phyloP scores from a whole-genome alignment of 441 rosid species.

The Gossypium lobatum region DNA sequence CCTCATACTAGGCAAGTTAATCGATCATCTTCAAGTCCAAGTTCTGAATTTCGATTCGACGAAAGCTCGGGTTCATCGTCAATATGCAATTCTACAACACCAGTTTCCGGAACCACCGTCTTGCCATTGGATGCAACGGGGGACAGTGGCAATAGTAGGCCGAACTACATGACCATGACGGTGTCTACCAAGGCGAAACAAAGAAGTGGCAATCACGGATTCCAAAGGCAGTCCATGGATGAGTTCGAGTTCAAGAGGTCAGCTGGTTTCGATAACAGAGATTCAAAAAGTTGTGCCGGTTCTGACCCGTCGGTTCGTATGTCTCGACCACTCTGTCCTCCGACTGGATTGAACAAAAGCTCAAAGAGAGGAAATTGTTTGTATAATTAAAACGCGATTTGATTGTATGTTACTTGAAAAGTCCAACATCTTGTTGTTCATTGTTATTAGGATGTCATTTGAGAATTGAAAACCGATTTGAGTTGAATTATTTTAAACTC shows the following conservation, averaged over 20 bases:
- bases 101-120: constrained; percentile 47
- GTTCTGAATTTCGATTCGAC: constrained; percentile 58
- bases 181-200: constrained; percentile 83
- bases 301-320: constrained; percentile 45
- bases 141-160: constrained; percentile 46
- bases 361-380: constrained; percentile 23
- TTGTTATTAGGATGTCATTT: background rate
- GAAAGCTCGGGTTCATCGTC: constrained; percentile 78
- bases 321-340: constrained; percentile 47
- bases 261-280: constrained; percentile 37
- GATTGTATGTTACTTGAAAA: background rate
- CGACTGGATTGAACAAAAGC: constrained; percentile 43
- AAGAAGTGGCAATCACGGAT: constrained; percentile 24
- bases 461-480: background rate
- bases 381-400: constrained; percentile 21
- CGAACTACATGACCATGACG: constrained; percentile 78
- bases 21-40: constrained; percentile 60
- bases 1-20: constrained; percentile 34
- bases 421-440: background rate
- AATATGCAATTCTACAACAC: constrained; percentile 66
- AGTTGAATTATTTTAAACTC: background rate
- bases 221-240: constrained; percentile 82
- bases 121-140: constrained; percentile 51
- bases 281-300: constrained; percentile 37
- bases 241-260: constrained; percentile 72